Evolutionary conservation across 1,284 basidiomycete species (phyloP), one percentile per base, ranked within the genome.

Genomic region (Dichomitus squalens): DNA sequence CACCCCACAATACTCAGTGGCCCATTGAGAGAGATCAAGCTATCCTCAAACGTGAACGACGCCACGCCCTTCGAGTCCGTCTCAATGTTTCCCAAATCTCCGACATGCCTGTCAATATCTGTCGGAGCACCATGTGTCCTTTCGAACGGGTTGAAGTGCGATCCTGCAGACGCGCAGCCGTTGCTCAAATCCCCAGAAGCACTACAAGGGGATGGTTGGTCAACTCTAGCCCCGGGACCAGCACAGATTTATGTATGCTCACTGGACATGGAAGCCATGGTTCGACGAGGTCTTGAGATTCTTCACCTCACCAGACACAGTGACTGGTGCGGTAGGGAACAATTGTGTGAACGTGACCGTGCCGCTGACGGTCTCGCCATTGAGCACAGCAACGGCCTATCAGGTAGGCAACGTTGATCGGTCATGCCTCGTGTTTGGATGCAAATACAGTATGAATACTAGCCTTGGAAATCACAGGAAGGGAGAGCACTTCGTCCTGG

Each of bases 251-350:
- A 20, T 16, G 8, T 11, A 33, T 47, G n/a, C 87, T 53, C 60
- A 90, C 89, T 93, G 90, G 61, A 93, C 75, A 72, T 93, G 92
- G 77, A 92, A 91, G 2, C 91, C 92, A 40, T 86, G 81, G 63
- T 79, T 70, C 20, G 85, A 78, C 53, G 79, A 78, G 14, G 86
- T 76, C 64, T 85, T 80, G 47, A 92, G 79, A 63, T 81, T 81
- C 63, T 76, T 77, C 64, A 93, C 76, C 58, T 83, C 78, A 43
- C 88, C 88, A 11, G 81, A 80, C 52, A 93, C 75, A 23, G 75
- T 82, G 54, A 92, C 87, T 36, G 84, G 79, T 18, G 78, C 79
- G 51, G 75, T 76, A 55, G 75, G 74, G 29, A 74, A 70, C 3
- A 76, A 65, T 71, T 93, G 90, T 41, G 79, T 76, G 72, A 93